phyloP scores from a whole-genome alignment of 345 rosid species.

The Clausena lansium region DNA sequence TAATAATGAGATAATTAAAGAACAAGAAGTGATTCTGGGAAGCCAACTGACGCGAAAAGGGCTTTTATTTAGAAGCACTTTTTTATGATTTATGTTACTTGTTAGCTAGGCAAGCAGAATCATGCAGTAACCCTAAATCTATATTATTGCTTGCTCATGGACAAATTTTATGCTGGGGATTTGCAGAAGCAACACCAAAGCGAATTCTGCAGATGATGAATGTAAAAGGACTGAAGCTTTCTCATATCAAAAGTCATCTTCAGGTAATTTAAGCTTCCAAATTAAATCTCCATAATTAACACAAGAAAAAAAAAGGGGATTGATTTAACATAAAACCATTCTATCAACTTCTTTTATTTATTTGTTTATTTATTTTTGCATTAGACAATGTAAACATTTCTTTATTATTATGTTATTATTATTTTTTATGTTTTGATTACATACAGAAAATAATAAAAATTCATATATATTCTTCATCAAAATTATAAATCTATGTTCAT shows the following conservation, averaged over 20 bases:
- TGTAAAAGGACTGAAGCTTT: slow-evolving; percentile 39
- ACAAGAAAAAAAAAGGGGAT: no score
- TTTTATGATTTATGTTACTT: not conserved
- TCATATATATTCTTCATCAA: not conserved
- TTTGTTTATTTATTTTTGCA: not conserved
- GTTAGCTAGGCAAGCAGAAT: not conserved
- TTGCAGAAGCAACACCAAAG: slow-evolving; percentile 51
- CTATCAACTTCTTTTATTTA: no score
- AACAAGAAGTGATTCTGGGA: slow-evolving; percentile 1
- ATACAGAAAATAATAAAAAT: no score
- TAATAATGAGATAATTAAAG: not conserved
- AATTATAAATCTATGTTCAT: no score
- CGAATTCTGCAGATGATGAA: slow-evolving; percentile 44
- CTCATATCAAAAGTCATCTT: slow-evolving; percentile 56
- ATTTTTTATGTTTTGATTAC: no score
- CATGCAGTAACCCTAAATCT: slow-evolving; percentile 6
- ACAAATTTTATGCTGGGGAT: not conserved
- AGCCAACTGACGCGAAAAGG: not conserved
- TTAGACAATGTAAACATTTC: not conserved
- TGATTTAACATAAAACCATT: no score
- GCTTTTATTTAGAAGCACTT: not conserved
- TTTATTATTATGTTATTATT: no score
- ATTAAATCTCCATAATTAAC: not conserved
- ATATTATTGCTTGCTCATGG: not conserved
- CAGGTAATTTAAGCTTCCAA: slow-evolving; percentile 28